Evolutionary conservation across 345 rosid species (phyloP).

Genomic region (Populus deltoides): DNA sequence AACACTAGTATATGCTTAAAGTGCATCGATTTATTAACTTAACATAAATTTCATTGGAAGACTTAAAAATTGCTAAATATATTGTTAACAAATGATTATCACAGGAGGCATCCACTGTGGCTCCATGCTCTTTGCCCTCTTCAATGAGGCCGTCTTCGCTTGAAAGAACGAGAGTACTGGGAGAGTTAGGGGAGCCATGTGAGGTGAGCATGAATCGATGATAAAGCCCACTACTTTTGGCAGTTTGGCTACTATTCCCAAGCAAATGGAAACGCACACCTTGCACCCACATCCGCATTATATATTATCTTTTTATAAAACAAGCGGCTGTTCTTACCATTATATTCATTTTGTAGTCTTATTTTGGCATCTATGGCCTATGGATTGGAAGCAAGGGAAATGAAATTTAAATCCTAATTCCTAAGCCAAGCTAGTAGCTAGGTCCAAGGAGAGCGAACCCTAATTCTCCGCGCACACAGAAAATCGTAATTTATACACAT

Average conservation of each 20-base stretch:
- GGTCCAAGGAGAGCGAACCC: not conserved
- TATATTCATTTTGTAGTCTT: not conserved
- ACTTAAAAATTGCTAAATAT: not conserved
- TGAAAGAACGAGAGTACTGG: not conserved
- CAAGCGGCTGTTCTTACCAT: not conserved
- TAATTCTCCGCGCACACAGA: not conserved
- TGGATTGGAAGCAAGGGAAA: not conserved
- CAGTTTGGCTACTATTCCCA: constrained; percentile 34
- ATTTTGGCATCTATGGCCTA: not conserved
- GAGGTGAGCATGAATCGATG: constrained; percentile 23
- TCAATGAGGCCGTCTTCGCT: constrained; percentile 6
- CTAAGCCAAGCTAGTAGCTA: not conserved
- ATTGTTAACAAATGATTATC: not conserved
- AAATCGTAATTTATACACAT: not conserved
- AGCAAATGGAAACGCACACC: constrained; percentile 19
- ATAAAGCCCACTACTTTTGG: constrained; percentile 23
- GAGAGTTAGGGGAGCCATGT: constrained; percentile 14
- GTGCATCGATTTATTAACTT: not conserved
- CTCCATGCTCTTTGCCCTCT: constrained; percentile 8
- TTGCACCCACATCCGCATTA: not conserved
- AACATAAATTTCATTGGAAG: constrained; percentile 1
- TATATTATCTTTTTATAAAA: not conserved
- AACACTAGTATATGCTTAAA: not conserved
- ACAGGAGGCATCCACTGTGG: not conserved
- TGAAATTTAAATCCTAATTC: not conserved